These are phyloP conservation scores for Spiraea crenata DNA, from an alignment of 331 rosid genomes.

Conservation along the genomic window DNA sequence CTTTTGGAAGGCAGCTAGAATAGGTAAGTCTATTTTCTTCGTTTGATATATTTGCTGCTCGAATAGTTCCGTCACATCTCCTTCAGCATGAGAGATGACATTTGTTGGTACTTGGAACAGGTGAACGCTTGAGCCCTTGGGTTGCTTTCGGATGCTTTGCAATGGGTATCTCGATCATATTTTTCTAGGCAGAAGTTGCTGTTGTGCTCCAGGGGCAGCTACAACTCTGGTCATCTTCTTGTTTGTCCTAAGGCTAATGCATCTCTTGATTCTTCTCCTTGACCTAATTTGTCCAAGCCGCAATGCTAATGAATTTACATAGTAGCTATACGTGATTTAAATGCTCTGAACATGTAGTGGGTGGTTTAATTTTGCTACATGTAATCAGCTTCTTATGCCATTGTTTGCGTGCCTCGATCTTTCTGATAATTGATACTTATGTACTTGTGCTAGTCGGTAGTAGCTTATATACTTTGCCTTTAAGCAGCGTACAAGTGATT, in stretches of 20 bases:
- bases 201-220: conserved; percentile 14
- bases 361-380: background rate
- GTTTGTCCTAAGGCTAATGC: background rate
- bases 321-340: background rate
- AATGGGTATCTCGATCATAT: conserved; percentile 56
- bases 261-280: background rate
- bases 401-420: background rate
- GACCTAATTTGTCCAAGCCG: background rate
- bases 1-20: conserved; percentile 76
- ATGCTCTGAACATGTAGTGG: background rate
- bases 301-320: background rate
- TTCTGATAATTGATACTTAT: no score
- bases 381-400: background rate
- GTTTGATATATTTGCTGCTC: background rate
- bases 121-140: conserved; percentile 63
- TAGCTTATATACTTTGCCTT: no score
- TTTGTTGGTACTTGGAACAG: conserved; percentile 31
- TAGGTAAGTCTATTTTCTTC: conserved; percentile 37
- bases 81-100: conserved; percentile 4
- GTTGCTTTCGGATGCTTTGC: conserved; percentile 62
- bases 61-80: background rate
- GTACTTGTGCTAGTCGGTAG: no score
- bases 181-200: conserved; percentile 35
- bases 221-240: background rate
- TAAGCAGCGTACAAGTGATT: no score